These are phyloP conservation scores for Penicillium sp. DNA, from an alignment of 2,329 filamentous ascomycete species.

Conservation along the genomic window DNA sequence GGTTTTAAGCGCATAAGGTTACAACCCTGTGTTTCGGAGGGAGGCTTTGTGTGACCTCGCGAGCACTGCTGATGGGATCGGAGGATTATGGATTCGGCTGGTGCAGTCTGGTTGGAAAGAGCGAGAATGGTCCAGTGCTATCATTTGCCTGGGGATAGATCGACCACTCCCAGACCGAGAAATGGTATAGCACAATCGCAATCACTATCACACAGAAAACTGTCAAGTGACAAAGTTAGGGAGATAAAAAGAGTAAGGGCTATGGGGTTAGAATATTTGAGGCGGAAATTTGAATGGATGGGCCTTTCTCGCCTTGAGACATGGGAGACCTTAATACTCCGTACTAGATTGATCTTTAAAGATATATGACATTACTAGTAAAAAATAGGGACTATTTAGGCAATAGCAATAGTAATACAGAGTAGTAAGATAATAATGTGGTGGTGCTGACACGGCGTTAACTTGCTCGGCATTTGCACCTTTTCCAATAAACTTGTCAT, in stretches of 20 bases:
- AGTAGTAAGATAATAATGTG: not conserved
- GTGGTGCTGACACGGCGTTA: slow-evolving; percentile 1
- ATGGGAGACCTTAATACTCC: not conserved
- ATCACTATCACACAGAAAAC: slow-evolving; percentile 17
- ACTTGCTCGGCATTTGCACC: not conserved
- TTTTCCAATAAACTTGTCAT: not conserved
- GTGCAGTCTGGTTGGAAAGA: slow-evolving; percentile 21
- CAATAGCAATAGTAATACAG: not conserved
- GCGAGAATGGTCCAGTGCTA: not conserved
- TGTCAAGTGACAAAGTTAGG: slow-evolving; percentile 14
- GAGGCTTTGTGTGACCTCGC: slow-evolving; percentile 16
- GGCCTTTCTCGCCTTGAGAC: not conserved
- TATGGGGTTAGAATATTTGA: not conserved
- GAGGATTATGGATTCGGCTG: slow-evolving; percentile 22
- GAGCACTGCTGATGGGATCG: slow-evolving; percentile 17
- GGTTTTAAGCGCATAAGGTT: slow-evolving; percentile 17
- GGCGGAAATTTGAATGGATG: not conserved
- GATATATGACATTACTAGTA: not conserved
- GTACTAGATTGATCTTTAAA: not conserved
- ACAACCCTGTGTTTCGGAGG: slow-evolving; percentile 14
- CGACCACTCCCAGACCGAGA: not conserved
- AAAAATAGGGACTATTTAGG: not conserved
- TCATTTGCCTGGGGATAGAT: not conserved
- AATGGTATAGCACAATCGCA: not conserved
- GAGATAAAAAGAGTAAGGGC: not conserved